phyloP scores from a whole-genome alignment of 2,329 filamentous ascomycete genomes.

The Clarireedia homoeocarpa region DNA sequence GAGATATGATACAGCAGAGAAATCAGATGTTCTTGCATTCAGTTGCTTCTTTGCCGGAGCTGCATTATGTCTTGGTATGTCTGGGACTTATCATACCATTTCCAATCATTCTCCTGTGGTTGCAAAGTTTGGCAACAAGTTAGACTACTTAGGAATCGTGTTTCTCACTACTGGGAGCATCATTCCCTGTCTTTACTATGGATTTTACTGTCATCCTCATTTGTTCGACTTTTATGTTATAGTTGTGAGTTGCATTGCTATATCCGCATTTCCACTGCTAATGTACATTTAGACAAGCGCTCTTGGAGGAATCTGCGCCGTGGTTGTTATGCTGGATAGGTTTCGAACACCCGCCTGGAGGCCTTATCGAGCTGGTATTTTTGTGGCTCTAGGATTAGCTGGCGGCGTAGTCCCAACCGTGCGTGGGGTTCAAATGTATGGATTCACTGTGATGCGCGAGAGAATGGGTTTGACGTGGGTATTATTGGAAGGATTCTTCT shows the following conservation, averaged over 20 bases:
- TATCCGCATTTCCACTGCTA: neutral
- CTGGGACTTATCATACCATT: conserved; percentile 76
- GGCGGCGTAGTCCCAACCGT: conserved; percentile 69
- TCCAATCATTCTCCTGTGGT: conserved; percentile 76
- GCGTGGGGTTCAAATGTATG: conserved; percentile 65
- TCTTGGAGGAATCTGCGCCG: conserved; percentile 67
- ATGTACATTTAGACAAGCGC: conserved; percentile 55
- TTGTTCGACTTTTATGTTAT: conserved; percentile 66
- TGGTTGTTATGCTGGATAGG: conserved; percentile 69
- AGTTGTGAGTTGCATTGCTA: conserved; percentile 1
- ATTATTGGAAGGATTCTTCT: conserved; percentile 70
- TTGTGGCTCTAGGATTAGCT: conserved; percentile 77
- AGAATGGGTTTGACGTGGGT: conserved; percentile 79
- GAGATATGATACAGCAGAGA: conserved; percentile 55
- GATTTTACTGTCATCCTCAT: conserved; percentile 62
- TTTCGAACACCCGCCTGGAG: conserved; percentile 82
- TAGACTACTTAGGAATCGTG: conserved; percentile 94
- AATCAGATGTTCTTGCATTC: conserved; percentile 63
- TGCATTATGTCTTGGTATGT: conserved; percentile 67
- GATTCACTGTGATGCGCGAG: conserved; percentile 54
- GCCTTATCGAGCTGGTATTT: conserved; percentile 82
- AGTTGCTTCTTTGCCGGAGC: conserved; percentile 73
- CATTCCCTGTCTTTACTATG: conserved; percentile 82
- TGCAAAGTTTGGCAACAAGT: conserved; percentile 77
- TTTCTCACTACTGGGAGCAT: conserved; percentile 86